A percentile compares a stretch with the other conserved stretches of the same genome.
phyloP scores from a whole-genome alignment of 345 rosid genomes.

The Sapria himalayana region DNA sequence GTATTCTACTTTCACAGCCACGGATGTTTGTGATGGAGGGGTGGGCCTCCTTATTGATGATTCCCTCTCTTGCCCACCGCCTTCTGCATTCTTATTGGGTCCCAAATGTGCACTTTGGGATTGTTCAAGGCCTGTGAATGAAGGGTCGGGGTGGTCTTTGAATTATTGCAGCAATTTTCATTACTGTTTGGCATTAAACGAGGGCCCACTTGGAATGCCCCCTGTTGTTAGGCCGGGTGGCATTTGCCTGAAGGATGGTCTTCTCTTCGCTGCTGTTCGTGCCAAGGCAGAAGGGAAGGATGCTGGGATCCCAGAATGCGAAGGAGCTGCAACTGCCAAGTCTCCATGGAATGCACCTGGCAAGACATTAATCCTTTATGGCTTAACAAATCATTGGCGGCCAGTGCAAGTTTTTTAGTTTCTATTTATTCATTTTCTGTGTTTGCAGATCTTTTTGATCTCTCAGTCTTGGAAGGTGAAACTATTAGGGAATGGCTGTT shows the following conservation, averaged over 20 bases:
- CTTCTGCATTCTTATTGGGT: constrained; percentile 87
- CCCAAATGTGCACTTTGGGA: constrained; percentile 99
- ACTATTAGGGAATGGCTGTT: constrained; percentile 96
- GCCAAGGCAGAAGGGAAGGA: constrained; percentile 72
- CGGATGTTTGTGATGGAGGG: constrained; percentile 34
- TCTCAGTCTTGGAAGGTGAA: constrained; percentile 65
- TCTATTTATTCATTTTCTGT: constrained; percentile 6
- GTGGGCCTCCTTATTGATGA: too few relatives aligned
- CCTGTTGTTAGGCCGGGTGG: constrained; percentile 87
- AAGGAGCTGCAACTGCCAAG: constrained; percentile 97
- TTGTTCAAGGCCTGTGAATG: constrained; percentile 92
- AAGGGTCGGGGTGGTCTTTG: constrained; percentile 63
- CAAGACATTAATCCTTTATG: constrained; percentile 11
- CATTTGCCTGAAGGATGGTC: constrained; percentile 69
- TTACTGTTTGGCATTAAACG: constrained; percentile 58
- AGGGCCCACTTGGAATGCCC: constrained; percentile 86
- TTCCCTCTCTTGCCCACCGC: constrained; percentile 68
- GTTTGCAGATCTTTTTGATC: constrained; percentile 82
- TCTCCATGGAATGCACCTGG: constrained; percentile 99
- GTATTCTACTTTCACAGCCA: constrained; percentile 23
- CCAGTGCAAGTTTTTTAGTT: constrained; percentile 7
- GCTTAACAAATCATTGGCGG: neutral
- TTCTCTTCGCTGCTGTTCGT: constrained; percentile 70
- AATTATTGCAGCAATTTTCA: constrained; percentile 93
- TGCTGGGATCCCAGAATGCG: constrained; percentile 96